phyloP scores from a whole-genome alignment of 2,329 filamentous ascomycete genomes.

The Phyllosticta citrichinensis region DNA sequence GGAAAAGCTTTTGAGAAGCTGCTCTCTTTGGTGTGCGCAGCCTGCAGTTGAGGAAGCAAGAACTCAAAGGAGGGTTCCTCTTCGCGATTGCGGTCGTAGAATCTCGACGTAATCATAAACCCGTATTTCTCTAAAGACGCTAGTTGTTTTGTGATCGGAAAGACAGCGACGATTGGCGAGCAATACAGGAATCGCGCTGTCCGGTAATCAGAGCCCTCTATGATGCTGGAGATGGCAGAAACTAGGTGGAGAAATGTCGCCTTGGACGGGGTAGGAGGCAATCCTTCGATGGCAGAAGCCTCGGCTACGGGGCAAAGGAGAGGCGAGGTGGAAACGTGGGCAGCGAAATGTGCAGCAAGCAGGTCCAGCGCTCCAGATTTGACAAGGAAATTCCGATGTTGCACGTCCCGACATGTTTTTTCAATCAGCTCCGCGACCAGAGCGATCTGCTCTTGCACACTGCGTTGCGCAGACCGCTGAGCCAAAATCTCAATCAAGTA shows the following conservation, averaged over 20 bases:
- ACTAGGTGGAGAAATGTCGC: conserved; percentile 60
- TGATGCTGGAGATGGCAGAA: conserved; percentile 65
- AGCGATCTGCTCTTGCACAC: conserved; percentile 51
- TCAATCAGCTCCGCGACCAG: conserved; percentile 49
- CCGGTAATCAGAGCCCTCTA: conserved; percentile 69
- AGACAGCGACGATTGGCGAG: conserved; percentile 23
- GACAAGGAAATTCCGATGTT: conserved; percentile 61
- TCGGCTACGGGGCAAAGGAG: conserved; percentile 12
- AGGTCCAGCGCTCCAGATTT: conserved; percentile 67
- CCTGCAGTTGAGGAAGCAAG: conserved; percentile 30
- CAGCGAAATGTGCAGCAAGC: conserved; percentile 59
- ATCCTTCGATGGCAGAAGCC: conserved; percentile 15
- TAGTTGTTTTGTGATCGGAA: conserved; percentile 10
- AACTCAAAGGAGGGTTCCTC: conserved; percentile 9
- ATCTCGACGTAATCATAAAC: conserved; percentile 1
- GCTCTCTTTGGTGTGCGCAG: conserved; percentile 28
- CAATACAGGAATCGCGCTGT: conserved; percentile 51
- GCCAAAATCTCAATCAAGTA: conserved; percentile 57
- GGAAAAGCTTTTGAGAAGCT: conserved; percentile 34
- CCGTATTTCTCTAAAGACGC: conserved; percentile 3
- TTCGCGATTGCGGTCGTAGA: background rate
- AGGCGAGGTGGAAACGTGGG: conserved; percentile 22
- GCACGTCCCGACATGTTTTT: conserved; percentile 59
- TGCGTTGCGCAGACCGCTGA: conserved; percentile 43
- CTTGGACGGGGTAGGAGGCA: conserved; percentile 46